Evolutionary conservation across 441 rosid species (phyloP).

Genomic region (Mallotus repandus): DNA sequence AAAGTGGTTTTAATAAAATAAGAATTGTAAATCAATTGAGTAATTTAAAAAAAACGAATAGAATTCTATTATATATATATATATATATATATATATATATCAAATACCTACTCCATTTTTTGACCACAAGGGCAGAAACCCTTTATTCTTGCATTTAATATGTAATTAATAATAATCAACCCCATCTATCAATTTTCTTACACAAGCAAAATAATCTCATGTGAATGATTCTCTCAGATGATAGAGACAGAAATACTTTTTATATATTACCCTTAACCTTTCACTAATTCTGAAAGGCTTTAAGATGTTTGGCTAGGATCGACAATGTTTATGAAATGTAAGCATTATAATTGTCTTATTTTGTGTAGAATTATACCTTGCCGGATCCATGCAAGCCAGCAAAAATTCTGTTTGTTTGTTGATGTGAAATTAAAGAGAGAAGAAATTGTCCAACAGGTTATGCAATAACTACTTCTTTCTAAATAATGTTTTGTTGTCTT

Average conservation of each 20-base stretch:
- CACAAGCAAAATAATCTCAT: not conserved
- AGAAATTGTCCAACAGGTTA: not conserved
- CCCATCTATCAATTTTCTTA: not conserved
- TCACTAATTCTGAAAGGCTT: slow-evolving; percentile 18
- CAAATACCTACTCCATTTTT: too few species aligned
- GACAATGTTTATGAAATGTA: not conserved
- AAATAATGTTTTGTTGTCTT: too few species aligned
- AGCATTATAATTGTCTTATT: not conserved
- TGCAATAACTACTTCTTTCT: too few species aligned
- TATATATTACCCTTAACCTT: slow-evolving; percentile 17
- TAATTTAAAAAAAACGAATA: too few species aligned
- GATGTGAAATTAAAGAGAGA: not conserved
- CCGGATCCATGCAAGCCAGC: not conserved
- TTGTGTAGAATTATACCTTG: not conserved
- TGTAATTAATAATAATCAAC: not conserved
- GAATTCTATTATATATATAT: too few species aligned
- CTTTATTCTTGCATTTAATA: not conserved
- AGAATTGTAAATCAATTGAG: too few species aligned
- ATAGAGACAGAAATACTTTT: slow-evolving; percentile 5
- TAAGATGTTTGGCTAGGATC: slow-evolving; percentile 1
- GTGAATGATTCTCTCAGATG: not conserved
- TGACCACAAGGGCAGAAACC: not conserved
- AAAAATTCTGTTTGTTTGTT: not conserved
- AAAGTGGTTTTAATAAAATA: too few species aligned
- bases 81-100: too few species aligned